A percentile compares a stretch with the other conserved stretches of the same genome.
These are phyloP conservation scores for Adansonia gregorii DNA, from an alignment of 441 rosid genomes.

Conservation along the genomic window DNA sequence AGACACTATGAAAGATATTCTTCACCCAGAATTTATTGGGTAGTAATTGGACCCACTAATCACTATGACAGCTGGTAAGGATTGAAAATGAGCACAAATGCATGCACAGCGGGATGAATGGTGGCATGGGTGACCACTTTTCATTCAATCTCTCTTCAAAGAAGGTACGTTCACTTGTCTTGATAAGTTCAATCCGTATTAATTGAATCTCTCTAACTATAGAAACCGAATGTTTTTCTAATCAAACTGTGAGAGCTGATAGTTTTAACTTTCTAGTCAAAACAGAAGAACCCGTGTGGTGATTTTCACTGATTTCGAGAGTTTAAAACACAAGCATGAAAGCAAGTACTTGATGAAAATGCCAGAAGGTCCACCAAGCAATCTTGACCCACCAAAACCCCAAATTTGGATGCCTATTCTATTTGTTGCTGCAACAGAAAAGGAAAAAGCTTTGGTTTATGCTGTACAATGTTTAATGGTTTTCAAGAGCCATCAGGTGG, in stretches of 20 bases:
- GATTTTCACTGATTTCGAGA: background rate
- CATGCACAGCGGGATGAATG: background rate
- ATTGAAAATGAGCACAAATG: background rate
- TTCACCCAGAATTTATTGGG: background rate
- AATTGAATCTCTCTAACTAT: no score
- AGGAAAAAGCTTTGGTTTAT: background rate
- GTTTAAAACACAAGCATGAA: background rate
- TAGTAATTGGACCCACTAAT: background rate
- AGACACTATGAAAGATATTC: background rate
- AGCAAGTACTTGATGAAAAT: background rate
- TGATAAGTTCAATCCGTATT: no score
- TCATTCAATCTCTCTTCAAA: background rate
- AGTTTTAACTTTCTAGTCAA: background rate
- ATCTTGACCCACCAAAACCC: background rate
- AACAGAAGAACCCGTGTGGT: background rate
- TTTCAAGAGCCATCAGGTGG: background rate
- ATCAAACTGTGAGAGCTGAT: background rate
- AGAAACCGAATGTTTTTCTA: background rate
- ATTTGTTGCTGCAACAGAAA: background rate
- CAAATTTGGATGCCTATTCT: background rate
- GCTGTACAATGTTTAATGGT: background rate
- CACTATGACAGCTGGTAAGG: background rate
- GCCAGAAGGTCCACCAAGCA: background rate
- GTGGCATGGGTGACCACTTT: constrained; percentile 5
- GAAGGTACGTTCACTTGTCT: no score